Base-by-base conservation (phyloP, 768 basidiomycete genomes). In the Naganishia kalamii region DNA sequence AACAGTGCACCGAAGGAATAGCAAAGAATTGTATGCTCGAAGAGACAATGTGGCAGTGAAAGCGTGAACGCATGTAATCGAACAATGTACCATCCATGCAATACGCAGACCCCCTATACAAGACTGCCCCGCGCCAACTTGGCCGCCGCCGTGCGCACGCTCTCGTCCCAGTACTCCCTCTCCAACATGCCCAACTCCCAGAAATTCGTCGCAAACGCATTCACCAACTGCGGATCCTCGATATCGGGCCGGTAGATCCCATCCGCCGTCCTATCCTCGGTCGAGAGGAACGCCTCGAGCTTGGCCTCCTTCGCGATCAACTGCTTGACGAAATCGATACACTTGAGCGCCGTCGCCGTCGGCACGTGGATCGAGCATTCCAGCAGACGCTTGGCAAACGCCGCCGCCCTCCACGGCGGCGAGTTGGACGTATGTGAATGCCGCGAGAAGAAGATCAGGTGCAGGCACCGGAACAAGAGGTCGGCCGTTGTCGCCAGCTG, bases 301-400 rank as follows among this genome's bases (percentile, higher is more conserved):
- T 85, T 87, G 7, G 86, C 81, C 69, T 97, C 88, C 72, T 86
- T 87, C 51, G 83, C 84, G 61, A 96, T 79, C 69, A 98, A 80
- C 46, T 80, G 82, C 40, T 80, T 80, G 7, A 93, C 86, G 69
- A 96, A 89, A 35, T 85, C 85, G 41, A 98, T 77, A 21, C 87
- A 81, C 32, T 87, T 86, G 48, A 87, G 79, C 21, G 86, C 85
- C 12, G 84, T 81, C 0, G 78, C 71, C 3, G 89, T 82, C 0
- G 92, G 84, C 86, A 93, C 92, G 73, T 88, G 86, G 43, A 98
- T 81, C 4, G 87, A 84, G 35, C 87, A 86, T 51, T 84, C 83
- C 30, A 94, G 81, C 50, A 98, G 82, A n/a, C 94, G 88, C 79
- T 98, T 98, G 61, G 88, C 84, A 78, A 98, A 98, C 2, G 94